Percentiles rank a stretch among this genome's conserved stretches.
phyloP scores from a whole-genome alignment of 306 rosid species.

The Glycine soja region DNA sequence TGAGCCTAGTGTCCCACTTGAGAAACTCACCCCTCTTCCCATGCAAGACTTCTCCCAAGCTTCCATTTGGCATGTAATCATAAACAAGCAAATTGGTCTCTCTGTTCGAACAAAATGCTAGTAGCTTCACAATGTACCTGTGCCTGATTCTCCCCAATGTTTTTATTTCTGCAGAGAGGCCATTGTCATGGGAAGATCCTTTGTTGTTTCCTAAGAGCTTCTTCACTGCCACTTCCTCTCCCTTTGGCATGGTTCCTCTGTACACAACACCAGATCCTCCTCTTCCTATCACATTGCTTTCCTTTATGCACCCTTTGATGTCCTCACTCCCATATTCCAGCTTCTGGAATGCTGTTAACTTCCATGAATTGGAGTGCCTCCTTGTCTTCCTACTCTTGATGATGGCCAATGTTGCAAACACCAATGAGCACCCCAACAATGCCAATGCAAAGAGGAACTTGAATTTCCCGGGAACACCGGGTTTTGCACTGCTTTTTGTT shows the following conservation, averaged over 20 bases:
- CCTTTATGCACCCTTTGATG: conserved; percentile 71
- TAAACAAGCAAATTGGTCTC: conserved; percentile 82
- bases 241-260: conserved; percentile 74
- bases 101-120: conserved; percentile 78
- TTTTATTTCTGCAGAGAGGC: conserved; percentile 75
- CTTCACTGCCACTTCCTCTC: conserved; percentile 85
- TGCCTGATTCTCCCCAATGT: conserved; percentile 87
- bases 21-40: conserved; percentile 79
- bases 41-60: conserved; percentile 80
- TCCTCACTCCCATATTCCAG: conserved; percentile 73
- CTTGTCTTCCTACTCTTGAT: conserved; percentile 65
- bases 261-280: conserved; percentile 90
- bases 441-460: conserved; percentile 77
- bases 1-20: conserved; percentile 76
- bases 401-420: conserved; percentile 70
- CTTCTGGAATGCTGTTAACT: conserved; percentile 81
- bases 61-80: conserved; percentile 88
- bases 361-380: conserved; percentile 63
- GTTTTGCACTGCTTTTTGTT: conserved; percentile 36
- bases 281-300: conserved; percentile 77
- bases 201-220: conserved; percentile 70
- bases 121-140: conserved; percentile 78
- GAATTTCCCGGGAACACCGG: conserved; percentile 58
- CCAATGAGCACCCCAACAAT: conserved; percentile 67
- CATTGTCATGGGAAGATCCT: conserved; percentile 84